phyloP scores from a whole-genome alignment of 768 basidiomycete genomes.

The Lentinus tigrinus region DNA sequence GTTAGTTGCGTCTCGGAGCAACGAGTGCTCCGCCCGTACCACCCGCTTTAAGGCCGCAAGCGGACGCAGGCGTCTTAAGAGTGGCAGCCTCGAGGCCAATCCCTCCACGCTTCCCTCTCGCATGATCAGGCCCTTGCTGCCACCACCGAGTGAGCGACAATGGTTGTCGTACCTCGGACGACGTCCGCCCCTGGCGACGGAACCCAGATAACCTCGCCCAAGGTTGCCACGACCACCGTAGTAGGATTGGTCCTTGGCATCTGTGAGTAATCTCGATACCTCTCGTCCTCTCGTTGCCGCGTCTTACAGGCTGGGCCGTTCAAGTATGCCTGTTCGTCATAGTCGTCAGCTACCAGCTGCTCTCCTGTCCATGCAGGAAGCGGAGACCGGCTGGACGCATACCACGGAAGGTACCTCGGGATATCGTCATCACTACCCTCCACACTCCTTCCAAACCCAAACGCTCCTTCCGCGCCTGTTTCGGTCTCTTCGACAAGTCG shows the following conservation, averaged over 20 bases:
- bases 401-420: background rate
- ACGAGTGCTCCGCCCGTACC: background rate
- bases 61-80: background rate
- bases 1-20: background rate
- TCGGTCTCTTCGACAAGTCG: background rate
- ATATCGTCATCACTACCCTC: background rate
- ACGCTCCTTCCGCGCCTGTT: conserved; percentile 2
- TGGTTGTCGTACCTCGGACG: conserved; percentile 13
- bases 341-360: conserved; percentile 18
- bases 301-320: background rate
- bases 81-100: background rate
- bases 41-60: background rate
- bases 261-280: conserved; percentile 6
- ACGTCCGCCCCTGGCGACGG: background rate
- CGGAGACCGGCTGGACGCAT: background rate
- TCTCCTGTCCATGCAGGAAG: conserved; percentile 12
- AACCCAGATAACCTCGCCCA: conserved; percentile 9
- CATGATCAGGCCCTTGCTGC: background rate
- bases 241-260: conserved; percentile 20
- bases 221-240: conserved; percentile 17
- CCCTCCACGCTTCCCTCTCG: background rate
- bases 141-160: background rate
- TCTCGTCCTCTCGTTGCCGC: background rate
- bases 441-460: conserved; percentile 1
- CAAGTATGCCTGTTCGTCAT: conserved; percentile 20